Conservation (phyloP, 2,329 filamentous ascomycete species). For the Stagonosporopsis rhizophila region DNA sequence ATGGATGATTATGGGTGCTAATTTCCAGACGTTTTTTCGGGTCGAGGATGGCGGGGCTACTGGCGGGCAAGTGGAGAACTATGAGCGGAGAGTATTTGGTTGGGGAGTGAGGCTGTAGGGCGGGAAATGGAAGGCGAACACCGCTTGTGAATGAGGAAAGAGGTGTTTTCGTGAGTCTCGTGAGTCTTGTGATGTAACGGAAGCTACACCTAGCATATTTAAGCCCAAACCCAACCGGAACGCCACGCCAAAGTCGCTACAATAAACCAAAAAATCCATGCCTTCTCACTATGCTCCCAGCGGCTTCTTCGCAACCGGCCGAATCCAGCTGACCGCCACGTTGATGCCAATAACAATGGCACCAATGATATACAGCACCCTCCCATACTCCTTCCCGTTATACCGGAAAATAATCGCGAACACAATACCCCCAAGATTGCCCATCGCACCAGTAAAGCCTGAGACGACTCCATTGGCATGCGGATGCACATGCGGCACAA, state of each 20-base stretch:
- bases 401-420: constrained; percentile 85
- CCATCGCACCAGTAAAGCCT: constrained; percentile 77
- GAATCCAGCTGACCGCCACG: constrained; percentile 68
- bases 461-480: constrained; percentile 79
- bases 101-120: too few relatives aligned
- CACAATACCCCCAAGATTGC: constrained; percentile 83
- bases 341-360: constrained; percentile 74
- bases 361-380: constrained; percentile 81
- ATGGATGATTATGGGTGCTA: background rate
- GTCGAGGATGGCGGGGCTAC: background rate
- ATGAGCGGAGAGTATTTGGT: too few relatives aligned
- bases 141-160: background rate
- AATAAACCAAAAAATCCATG: background rate
- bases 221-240: background rate
- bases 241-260: constrained; percentile 12
- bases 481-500: constrained; percentile 85
- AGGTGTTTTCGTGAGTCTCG: too few relatives aligned
- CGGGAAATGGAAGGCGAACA: background rate
- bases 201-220: background rate
- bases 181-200: background rate
- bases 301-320: constrained; percentile 61
- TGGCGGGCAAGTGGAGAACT: background rate
- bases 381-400: constrained; percentile 69
- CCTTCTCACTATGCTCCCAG: constrained; percentile 14
- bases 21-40: background rate